These are phyloP conservation scores for Plasmodium falciparum DNA, from an alignment of 169 alveolate genomes.

Conservation along the genomic window DNA sequence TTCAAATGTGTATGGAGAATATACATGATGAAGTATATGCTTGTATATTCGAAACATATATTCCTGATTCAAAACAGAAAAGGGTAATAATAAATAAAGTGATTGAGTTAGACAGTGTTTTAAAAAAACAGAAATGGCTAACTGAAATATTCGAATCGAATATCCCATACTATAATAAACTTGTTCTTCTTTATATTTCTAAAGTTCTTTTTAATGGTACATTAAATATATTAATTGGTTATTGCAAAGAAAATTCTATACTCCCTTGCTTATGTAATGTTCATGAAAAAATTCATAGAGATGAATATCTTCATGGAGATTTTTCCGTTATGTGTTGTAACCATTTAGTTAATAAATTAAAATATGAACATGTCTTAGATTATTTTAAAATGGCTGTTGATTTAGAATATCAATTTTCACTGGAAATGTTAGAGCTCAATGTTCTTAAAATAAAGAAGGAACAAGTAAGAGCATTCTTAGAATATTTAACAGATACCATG, in stretches of 20 bases:
- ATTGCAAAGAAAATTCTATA: constrained; percentile 64
- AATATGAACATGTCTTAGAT: constrained; percentile 77
- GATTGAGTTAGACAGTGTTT: constrained; percentile 75
- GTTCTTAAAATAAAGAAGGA: constrained; percentile 77
- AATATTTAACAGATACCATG: constrained; percentile 79
- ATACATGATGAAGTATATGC: constrained; percentile 92
- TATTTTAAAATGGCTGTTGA: constrained; percentile 78
- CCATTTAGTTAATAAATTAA: constrained; percentile 79
- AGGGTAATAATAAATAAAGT: constrained; percentile 65
- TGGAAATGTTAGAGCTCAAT: constrained; percentile 75
- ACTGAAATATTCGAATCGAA: constrained; percentile 41
- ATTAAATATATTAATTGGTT: constrained; percentile 46
- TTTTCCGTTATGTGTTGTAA: constrained; percentile 82
- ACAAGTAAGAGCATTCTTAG: constrained; percentile 77
- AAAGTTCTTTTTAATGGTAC: constrained; percentile 74
- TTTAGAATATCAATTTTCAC: constrained; percentile 79
- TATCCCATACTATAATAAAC: constrained; percentile 57
- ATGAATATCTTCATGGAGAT: constrained; percentile 81
- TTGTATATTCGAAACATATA: constrained; percentile 79
- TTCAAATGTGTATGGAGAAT: constrained; percentile 95
- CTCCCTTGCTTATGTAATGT: constrained; percentile 77
- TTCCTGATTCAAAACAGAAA: constrained; percentile 58
- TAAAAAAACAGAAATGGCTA: constrained; percentile 76
- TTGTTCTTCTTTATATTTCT: constrained; percentile 52
- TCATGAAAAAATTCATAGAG: constrained; percentile 81